Percentiles rank a stretch among this genome's conserved stretches.
These are phyloP conservation scores for Gynostemma pentaphyllum DNA, from an alignment of 306 rosid species.

Conservation along the genomic window DNA sequence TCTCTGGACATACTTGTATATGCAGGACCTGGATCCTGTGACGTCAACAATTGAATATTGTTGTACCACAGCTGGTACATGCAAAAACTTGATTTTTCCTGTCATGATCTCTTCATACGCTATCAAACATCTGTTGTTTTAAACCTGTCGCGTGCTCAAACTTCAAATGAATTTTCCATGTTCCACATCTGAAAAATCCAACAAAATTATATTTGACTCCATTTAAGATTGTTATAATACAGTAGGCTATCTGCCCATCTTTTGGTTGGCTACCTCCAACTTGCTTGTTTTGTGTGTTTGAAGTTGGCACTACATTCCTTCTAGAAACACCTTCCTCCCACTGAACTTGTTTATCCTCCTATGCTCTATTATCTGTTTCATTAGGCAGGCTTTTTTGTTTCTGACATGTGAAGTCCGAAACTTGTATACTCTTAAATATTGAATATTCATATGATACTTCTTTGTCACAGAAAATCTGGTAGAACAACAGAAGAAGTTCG, in stretches of 20 bases:
- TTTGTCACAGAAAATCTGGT: slow-evolving; percentile 62
- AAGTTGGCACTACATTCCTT: too few species aligned
- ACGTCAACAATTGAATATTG: slow-evolving; percentile 67
- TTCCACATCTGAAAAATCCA: background rate
- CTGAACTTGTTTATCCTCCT: background rate
- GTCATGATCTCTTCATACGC: background rate
- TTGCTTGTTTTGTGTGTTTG: background rate
- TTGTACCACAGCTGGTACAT: slow-evolving; percentile 85
- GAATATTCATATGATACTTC: background rate
- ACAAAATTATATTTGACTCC: background rate
- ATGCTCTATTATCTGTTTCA: background rate
- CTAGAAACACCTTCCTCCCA: too few species aligned
- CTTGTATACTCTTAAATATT: background rate
- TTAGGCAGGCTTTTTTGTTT: background rate
- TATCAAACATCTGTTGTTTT: background rate
- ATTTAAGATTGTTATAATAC: background rate
- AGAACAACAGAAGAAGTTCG: slow-evolving; percentile 66
- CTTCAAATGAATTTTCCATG: background rate
- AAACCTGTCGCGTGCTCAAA: background rate
- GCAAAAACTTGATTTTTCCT: slow-evolving; percentile 6
- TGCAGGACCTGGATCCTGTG: slow-evolving; percentile 69
- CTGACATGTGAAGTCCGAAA: background rate
- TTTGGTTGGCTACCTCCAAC: background rate
- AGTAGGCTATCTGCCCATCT: background rate
- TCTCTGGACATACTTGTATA: background rate